phyloP scores from a whole-genome alignment of 2,329 filamentous ascomycete species.

The Bipolaris cookei region DNA sequence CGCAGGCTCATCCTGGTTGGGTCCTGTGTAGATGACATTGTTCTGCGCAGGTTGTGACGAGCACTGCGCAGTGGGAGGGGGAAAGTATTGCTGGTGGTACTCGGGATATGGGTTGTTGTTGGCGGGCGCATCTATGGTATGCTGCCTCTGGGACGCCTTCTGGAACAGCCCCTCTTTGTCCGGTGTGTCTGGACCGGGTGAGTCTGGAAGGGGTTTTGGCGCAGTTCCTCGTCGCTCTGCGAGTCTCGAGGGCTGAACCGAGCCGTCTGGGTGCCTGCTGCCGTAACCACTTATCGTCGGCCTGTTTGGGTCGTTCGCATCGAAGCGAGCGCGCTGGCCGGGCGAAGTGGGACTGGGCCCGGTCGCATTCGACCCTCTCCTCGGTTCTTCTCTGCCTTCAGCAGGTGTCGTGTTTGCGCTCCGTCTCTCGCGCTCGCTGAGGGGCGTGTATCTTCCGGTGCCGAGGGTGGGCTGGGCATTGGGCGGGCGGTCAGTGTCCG shows the following conservation, averaged over 20 bases:
- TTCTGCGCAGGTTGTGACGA: not conserved
- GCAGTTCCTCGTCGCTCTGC: conserved; percentile 83
- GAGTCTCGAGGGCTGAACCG: conserved; percentile 64
- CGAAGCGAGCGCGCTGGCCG: conserved; percentile 52
- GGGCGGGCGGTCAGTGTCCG: conserved; percentile 49
- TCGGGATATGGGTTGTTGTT: conserved; percentile 55
- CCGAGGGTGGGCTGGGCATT: conserved; percentile 26
- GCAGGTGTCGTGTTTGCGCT: conserved; percentile 45
- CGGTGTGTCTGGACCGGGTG: conserved; percentile 74
- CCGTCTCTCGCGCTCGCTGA: conserved; percentile 46
- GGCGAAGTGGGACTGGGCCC: conserved; percentile 40
- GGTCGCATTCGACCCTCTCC: conserved; percentile 41
- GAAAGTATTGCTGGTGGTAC: conserved; percentile 68
- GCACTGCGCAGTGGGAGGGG: conserved; percentile 46
- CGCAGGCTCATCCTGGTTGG: conserved; percentile 40
- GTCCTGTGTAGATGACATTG: conserved; percentile 17
- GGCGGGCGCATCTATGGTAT: conserved; percentile 21
- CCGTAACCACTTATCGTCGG: conserved; percentile 57
- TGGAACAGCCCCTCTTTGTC: conserved; percentile 84
- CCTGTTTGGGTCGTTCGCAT: conserved; percentile 57
- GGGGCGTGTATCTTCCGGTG: conserved; percentile 44
- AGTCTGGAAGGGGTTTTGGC: conserved; percentile 82
- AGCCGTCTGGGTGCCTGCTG: conserved; percentile 38
- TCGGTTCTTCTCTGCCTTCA: conserved; percentile 36
- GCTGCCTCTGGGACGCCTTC: conserved; percentile 57